phyloP scores from a whole-genome alignment of 2,329 filamentous ascomycete genomes.

The Ceratocystis eucalypticola region DNA sequence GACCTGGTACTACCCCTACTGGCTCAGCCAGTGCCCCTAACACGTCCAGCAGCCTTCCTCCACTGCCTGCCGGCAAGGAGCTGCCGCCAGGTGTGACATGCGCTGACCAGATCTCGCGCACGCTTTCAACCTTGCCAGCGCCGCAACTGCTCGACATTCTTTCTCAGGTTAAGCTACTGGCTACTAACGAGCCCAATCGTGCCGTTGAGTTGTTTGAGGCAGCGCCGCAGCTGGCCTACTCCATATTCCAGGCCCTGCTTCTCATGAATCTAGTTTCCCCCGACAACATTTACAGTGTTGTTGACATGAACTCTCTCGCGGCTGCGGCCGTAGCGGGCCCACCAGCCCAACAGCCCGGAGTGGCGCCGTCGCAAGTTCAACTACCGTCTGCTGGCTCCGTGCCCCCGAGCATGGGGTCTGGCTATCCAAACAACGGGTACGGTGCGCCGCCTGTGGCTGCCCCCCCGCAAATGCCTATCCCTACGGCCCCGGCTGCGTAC shows the following conservation, averaged over 20 bases:
- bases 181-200: constrained; percentile 65
- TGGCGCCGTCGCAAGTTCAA: constrained; percentile 22
- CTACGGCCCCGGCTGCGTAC: constrained; percentile 26
- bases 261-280: constrained; percentile 87
- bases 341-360: constrained; percentile 25
- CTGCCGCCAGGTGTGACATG: constrained; percentile 70
- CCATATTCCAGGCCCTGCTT: constrained; percentile 85
- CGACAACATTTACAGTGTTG: constrained; percentile 64
- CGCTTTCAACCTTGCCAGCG: constrained; percentile 72
- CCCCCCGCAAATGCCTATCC: constrained; percentile 17
- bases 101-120: constrained; percentile 83
- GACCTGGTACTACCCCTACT: constrained; percentile 24
- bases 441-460: constrained; percentile 27
- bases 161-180: constrained; percentile 83
- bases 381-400: neutral
- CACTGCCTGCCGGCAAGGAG: constrained; percentile 72
- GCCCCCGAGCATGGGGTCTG: constrained; percentile 11
- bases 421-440: constrained; percentile 24
- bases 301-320: constrained; percentile 42
- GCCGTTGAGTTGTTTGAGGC: constrained; percentile 76
- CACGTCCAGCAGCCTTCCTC: constrained; percentile 48
- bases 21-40: constrained; percentile 24
- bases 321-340: constrained; percentile 27
- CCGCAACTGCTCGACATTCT: constrained; percentile 87
- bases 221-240: constrained; percentile 85